Percentiles rank a stretch among this genome's conserved stretches.
Evolutionary conservation across 2,329 filamentous ascomycete genomes (phyloP).

Genomic region (Fusarium beomiforme): DNA sequence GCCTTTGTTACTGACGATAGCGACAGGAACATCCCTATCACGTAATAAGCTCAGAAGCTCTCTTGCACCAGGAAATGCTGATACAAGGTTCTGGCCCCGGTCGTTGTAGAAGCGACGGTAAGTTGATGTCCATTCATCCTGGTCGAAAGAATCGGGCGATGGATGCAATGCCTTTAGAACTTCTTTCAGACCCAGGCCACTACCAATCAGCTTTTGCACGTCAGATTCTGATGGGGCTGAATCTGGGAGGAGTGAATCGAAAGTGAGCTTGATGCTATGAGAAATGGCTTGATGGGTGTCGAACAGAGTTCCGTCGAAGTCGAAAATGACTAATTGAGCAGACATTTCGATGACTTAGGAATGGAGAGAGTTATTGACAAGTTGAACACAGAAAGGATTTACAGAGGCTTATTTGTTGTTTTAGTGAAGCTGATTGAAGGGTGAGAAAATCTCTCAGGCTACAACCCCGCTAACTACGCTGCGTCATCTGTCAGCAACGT

Average conservation of each 20-base stretch:
- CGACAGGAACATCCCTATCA: fast-evolving
- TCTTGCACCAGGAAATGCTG: not conserved
- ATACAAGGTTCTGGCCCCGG: not conserved
- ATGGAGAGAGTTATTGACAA: fast-evolving
- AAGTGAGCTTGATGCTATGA: constrained; percentile 7
- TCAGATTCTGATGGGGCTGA: not conserved
- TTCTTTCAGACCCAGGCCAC: not conserved
- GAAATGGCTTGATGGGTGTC: constrained; percentile 9
- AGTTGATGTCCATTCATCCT: not conserved
- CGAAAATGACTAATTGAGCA: constrained; percentile 5
- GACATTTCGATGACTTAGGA: fast-evolving
- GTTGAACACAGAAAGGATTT: too few species aligned
- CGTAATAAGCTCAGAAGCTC: fast-evolving
- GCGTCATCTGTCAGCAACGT: not conserved
- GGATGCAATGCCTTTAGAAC: not conserved
- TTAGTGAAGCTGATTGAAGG: not conserved
- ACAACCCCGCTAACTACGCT: not conserved
- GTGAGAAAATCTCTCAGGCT: not conserved
- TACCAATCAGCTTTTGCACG: not conserved
- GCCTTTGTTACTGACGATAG: not conserved
- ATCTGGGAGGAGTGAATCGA: not conserved
- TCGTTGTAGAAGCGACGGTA: constrained; percentile 7
- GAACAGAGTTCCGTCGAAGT: constrained; percentile 13
- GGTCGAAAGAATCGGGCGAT: not conserved
- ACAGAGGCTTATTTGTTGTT: too few species aligned